phyloP scores from a whole-genome alignment of 257 asterid genomes.

The Solanum bulbocastanum region DNA sequence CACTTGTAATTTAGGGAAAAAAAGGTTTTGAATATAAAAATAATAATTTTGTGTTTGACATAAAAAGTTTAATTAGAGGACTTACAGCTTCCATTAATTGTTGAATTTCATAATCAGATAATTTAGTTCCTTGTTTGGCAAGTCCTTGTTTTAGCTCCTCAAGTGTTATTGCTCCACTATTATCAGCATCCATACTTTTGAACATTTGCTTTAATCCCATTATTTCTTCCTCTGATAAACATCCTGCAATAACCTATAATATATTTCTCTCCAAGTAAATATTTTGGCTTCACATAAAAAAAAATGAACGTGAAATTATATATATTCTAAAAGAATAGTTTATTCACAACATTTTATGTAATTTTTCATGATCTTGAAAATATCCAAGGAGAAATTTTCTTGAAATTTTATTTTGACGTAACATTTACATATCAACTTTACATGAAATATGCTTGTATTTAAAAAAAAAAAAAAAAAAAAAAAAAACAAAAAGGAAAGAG shows the following conservation, averaged over 20 bases:
- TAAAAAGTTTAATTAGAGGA: neutral
- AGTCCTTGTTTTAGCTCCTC: conserved; percentile 63
- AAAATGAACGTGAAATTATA: neutral
- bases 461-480: neutral
- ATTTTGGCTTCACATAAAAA: neutral
- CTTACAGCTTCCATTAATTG: conserved; percentile 77
- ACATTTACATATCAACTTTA: neutral
- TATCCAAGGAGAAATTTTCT: too few species aligned
- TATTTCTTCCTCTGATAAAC: conserved; percentile 70
- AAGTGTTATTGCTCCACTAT: conserved; percentile 63
- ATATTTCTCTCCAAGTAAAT: conserved; percentile 1
- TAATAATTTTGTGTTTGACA: neutral
- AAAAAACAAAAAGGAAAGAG: neutral
- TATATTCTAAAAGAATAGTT: neutral
- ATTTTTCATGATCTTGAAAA: neutral
- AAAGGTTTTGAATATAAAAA: neutral
- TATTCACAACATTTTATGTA: neutral
- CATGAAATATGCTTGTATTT: neutral
- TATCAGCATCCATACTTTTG: conserved; percentile 55
- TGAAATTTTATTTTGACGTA: neutral
- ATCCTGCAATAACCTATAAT: conserved; percentile 56
- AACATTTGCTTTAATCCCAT: conserved; percentile 70
- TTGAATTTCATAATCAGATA: conserved; percentile 52
- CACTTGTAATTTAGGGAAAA: neutral
- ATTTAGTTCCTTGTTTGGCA: conserved; percentile 58